phyloP scores from a whole-genome alignment of 1,284 basidiomycete species.

The Gomphus bonarii region DNA sequence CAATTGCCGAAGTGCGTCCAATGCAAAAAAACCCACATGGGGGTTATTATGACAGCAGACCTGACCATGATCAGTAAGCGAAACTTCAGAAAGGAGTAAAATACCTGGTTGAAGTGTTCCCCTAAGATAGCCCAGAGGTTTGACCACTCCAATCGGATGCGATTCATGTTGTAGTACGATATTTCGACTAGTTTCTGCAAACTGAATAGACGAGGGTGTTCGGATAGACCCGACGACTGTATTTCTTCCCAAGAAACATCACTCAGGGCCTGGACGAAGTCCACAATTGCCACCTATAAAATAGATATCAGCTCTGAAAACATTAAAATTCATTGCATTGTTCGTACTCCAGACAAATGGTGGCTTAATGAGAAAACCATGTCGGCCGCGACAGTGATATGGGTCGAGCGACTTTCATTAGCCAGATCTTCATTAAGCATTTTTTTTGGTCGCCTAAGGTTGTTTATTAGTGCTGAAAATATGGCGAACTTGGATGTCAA shows the following conservation, averaged over 20 bases:
- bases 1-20: constrained; percentile 95
- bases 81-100: constrained; percentile 13
- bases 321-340: too few species aligned
- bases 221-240: constrained; percentile 88
- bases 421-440: constrained; percentile 88
- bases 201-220: constrained; percentile 93
- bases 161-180: constrained; percentile 99
- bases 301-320: background rate
- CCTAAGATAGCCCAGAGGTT: constrained; percentile 97
- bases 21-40: constrained; percentile 92
- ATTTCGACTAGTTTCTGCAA: constrained; percentile 99
- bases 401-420: constrained; percentile 92
- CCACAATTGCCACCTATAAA: constrained; percentile 85
- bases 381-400: constrained; percentile 97
- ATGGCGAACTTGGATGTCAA: constrained; percentile 7
- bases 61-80: constrained; percentile 27
- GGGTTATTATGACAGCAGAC: constrained; percentile 98
- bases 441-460: constrained; percentile 41
- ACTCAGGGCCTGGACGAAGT: constrained; percentile 94
- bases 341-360: constrained; percentile 82
- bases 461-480: background rate
- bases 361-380: constrained; percentile 98
- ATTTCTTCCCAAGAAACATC: constrained; percentile 99
- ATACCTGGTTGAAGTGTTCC: constrained; percentile 96
- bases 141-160: constrained; percentile 98